These are phyloP conservation scores for Aegle marmelos DNA, from an alignment of 345 rosid genomes.

Conservation along the genomic window DNA sequence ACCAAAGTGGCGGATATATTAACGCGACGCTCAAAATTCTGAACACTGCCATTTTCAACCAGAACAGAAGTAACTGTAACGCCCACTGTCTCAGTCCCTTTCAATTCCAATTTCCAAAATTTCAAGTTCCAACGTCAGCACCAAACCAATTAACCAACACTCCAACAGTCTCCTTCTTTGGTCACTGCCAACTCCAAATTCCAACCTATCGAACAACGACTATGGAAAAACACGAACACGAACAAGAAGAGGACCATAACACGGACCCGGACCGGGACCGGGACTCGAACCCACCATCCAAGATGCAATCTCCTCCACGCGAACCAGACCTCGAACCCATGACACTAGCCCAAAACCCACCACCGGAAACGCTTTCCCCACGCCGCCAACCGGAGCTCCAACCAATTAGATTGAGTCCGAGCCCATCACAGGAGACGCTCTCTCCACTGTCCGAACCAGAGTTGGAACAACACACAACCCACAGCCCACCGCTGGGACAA, in stretches of 20 bases:
- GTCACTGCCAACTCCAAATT: not conserved
- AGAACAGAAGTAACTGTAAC: not conserved
- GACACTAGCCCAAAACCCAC: not conserved
- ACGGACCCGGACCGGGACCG: not conserved
- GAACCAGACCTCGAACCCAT: not conserved
- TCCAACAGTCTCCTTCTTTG: not conserved
- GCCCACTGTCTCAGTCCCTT: not conserved
- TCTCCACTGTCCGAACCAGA: conserved; percentile 9
- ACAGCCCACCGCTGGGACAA: conserved; percentile 1
- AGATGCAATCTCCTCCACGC: conserved; percentile 12
- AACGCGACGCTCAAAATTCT: too few relatives aligned
- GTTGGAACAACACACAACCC: not conserved
- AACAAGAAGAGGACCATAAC: not conserved
- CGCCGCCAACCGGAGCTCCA: conserved; percentile 3
- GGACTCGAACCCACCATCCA: conserved; percentile 8
- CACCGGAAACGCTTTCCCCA: conserved; percentile 9
- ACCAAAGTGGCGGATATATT: too few relatives aligned
- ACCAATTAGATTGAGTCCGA: not conserved
- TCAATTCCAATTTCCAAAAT: not conserved
- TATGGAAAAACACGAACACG: conserved; percentile 5
- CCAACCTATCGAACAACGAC: not conserved
- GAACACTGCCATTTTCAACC: not conserved
- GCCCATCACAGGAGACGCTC: conserved; percentile 10
- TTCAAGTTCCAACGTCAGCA: not conserved
- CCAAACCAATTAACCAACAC: too few relatives aligned